Evolutionary conservation across 75 land plant genomes (phyloP), one percentile per base, ranked within the genome.

Genomic region (Picea glauca): DNA sequence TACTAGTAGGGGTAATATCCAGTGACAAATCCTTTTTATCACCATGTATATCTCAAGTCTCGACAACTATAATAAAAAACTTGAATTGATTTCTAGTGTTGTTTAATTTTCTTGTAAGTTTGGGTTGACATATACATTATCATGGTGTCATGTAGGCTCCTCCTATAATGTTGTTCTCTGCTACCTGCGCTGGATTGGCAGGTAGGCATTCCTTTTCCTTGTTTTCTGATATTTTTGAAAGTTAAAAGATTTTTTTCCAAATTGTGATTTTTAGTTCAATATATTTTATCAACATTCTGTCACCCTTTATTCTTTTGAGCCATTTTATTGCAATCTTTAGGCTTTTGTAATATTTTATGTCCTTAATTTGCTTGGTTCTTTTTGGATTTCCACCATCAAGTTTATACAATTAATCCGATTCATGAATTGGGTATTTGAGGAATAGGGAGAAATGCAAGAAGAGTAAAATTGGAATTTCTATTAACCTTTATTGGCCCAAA

Each of bases 121-220:
- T 38, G n/a, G 5, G 63, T 35, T 50, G 76, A 75, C 33, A 54
- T 75, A 40, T 23, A 26, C 0, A 58, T 14, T 67, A 54, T 40
- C 15, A 20, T 75, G 76, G 18, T 57, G 8, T 26, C 12, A 38
- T 88, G 87, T 92, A 93, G 96, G 87, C 93, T 35, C 96, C 96
- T 56, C 96, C 96, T 32, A 90, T 93, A 38, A 85, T 93, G n/a
- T 76, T 93, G 46, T 91, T 93, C 74, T 91, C 96, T 65, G 88
- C 93, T 58, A 89, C 91, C 43, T 93, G 96, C 84, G 96, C 96
- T 56, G 96, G 96, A 13, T 83, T 93, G 73, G 82, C 92, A 86
- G 96, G 96, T 93, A 18, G 63, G 83, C 18, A 38, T 68, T n/a
- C 72, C 38, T 68, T 12, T 38, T 38, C 72, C 11, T 68, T 18